Evolutionary conservation across 2,329 filamentous ascomycete genomes (phyloP).

Genomic region (Penicillium brevicompactum): DNA sequence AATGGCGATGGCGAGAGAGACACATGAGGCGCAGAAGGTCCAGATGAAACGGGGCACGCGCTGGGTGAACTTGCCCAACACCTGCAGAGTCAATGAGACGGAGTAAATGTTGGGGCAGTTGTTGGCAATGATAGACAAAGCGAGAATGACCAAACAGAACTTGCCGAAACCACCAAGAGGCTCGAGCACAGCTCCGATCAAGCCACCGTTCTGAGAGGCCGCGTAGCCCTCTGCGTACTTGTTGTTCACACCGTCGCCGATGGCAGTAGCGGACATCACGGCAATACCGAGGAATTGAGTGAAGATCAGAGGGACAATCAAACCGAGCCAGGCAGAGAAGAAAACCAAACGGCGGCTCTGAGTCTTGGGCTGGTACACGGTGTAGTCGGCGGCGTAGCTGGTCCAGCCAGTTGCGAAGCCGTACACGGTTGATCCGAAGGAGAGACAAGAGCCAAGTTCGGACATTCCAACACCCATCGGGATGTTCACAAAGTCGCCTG

Average conservation of each 20-base stretch:
- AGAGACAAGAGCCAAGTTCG: conserved; percentile 65
- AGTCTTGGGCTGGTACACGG: conserved; percentile 71
- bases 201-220: conserved; percentile 63
- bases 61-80: conserved; percentile 61
- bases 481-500: conserved; percentile 64
- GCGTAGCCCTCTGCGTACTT: conserved; percentile 59
- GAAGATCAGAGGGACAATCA: conserved; percentile 73
- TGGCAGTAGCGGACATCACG: conserved; percentile 64
- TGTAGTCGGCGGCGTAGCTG: conserved; percentile 75
- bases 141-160: conserved; percentile 69
- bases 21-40: conserved; percentile 62
- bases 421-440: conserved; percentile 67
- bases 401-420: conserved; percentile 75
- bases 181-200: conserved; percentile 67
- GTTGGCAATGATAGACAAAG: conserved; percentile 68
- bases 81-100: conserved; percentile 66
- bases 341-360: conserved; percentile 67
- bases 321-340: conserved; percentile 66
- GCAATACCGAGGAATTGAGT: conserved; percentile 73
- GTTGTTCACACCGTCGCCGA: conserved; percentile 54
- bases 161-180: conserved; percentile 69
- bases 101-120: conserved; percentile 76
- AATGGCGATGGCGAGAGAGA: conserved; percentile 70
- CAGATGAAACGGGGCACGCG: conserved; percentile 69
- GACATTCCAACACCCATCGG: conserved; percentile 61